Base-by-base conservation (phyloP, 805 yeast species). In the Candida anglica region DNA sequence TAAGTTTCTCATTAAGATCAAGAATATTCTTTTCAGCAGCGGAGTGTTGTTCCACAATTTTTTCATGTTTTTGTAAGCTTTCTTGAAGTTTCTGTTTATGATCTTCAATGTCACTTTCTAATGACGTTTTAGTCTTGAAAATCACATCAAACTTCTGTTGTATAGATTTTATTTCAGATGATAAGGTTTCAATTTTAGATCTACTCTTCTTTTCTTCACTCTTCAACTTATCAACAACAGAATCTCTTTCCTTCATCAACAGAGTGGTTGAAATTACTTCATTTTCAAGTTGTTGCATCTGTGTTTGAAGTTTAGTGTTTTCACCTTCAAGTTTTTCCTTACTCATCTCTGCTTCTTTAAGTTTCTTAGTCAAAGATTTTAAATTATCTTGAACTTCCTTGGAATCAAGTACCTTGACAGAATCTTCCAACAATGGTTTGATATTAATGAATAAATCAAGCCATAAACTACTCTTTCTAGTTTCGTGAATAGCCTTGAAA, bases 371-470 rank as follows among this genome's bases (percentile, higher is more conserved):
- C 25, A 82, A 57, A 2, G 59, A 47, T 28, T 70, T 69, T 16
- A 86, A 59, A 37, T 81, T 75, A 16, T 75, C 77, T 37, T 73
- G 72, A 39, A 79, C 63, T 36, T 71, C 75, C 37, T 75, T 75
- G 3, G 77, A 66, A 48, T 77, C 81, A 26, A 73, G 59, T 4
- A 77, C 73, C 37, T 78, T 80, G 15, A 76, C 72, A 5, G 81
- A 73, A 28, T 80, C 85, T 39, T 67, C 77, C 10, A 88, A 59
- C 27, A 88, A 54, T 1, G 98, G 98, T 45, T 83, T 86, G 45
- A 91, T 63, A 34, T 75, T 74, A 15, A 77, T 65, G 39, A 79
- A 78, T 28, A 93, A 63, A 32, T 71, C 75, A 58, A 85, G 84
- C 98, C 98, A 93, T 14, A 84, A 83, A 50, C 79, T 79, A 8